These are phyloP conservation scores for Geranomyces variabilis DNA, from an alignment of 192 early-diverging fungal genomes.

Conservation along the genomic window DNA sequence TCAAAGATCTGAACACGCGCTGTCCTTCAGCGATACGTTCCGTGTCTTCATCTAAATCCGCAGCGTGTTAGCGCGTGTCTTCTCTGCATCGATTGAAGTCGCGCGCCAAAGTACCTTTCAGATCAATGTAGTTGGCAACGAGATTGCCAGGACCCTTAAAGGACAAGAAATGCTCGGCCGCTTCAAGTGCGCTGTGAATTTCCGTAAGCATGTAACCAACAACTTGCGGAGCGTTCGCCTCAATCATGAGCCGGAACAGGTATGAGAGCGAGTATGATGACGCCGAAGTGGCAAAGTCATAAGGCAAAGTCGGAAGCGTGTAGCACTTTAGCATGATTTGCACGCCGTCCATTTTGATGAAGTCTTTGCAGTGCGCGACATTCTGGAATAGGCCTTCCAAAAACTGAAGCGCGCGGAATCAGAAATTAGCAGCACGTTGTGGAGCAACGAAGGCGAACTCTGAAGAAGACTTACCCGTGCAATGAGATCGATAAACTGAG, in stretches of 20 bases:
- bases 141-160: slow-evolving; percentile 39
- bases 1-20: slow-evolving; percentile 55
- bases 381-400: slow-evolving; percentile 87
- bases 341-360: slow-evolving; percentile 68
- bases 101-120: slow-evolving; percentile 49
- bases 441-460: slow-evolving; percentile 3
- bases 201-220: slow-evolving; percentile 57
- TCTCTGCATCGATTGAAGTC: not conserved
- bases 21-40: slow-evolving; percentile 51
- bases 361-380: slow-evolving; percentile 71
- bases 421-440: slow-evolving; percentile 45
- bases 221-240: slow-evolving; percentile 60
- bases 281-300: slow-evolving; percentile 67
- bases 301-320: slow-evolving; percentile 69
- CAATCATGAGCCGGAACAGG: slow-evolving; percentile 71
- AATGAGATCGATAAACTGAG: slow-evolving; percentile 66
- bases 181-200: slow-evolving; percentile 51
- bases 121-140: slow-evolving; percentile 63
- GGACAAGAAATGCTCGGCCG: slow-evolving; percentile 52
- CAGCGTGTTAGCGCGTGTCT: not conserved
- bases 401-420: slow-evolving; percentile 53
- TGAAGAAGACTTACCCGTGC: slow-evolving; percentile 54
- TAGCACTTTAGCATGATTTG: slow-evolving; percentile 67
- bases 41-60: slow-evolving; percentile 45
- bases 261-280: slow-evolving; percentile 72